Evolutionary conservation across 805 yeast species (phyloP).

Genomic region (Spathaspora passalidarum): DNA sequence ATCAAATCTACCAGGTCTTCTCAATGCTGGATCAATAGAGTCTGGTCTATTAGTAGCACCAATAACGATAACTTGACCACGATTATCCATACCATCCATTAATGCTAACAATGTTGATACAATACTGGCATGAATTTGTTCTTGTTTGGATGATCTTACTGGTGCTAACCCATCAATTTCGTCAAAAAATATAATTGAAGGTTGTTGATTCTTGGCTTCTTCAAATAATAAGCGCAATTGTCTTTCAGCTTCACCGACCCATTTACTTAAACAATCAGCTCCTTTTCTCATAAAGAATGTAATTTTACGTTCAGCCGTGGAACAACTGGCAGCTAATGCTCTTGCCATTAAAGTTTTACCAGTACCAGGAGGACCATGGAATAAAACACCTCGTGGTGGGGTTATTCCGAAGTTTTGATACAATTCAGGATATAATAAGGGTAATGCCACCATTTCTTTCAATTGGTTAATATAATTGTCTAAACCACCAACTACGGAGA

Average conservation of each 20-base stretch:
- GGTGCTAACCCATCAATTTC: constrained; percentile 99
- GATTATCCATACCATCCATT: constrained; percentile 99
- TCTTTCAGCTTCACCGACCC: constrained; percentile 99
- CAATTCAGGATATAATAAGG: constrained; percentile 88
- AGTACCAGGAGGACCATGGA: constrained; percentile 99
- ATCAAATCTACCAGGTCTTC: constrained; percentile 97
- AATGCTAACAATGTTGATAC: constrained; percentile 92
- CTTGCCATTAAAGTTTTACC: constrained; percentile 98
- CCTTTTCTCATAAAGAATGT: constrained; percentile 98
- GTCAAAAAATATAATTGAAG: constrained; percentile 93
- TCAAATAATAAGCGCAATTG: constrained; percentile 88
- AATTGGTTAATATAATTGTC: constrained; percentile 87
- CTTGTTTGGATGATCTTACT: constrained; percentile 94
- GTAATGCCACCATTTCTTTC: constrained; percentile 95
- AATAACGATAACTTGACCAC: constrained; percentile 96
- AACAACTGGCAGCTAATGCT: constrained; percentile 93
- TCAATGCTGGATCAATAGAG: constrained; percentile 94
- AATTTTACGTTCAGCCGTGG: constrained; percentile 78
- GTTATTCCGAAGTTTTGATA: constrained; percentile 87
- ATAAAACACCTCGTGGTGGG: constrained; percentile 95
- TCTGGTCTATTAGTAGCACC: constrained; percentile 99
- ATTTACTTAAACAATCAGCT: constrained; percentile 92
- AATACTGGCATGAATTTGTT: constrained; percentile 96
- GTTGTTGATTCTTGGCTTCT: constrained; percentile 95
- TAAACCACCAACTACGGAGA: constrained; percentile 85